Percentiles rank a stretch among this genome's conserved stretches.
Conservation (phyloP, 306 rosid genomes). For the Aeschynomene evenia region DNA sequence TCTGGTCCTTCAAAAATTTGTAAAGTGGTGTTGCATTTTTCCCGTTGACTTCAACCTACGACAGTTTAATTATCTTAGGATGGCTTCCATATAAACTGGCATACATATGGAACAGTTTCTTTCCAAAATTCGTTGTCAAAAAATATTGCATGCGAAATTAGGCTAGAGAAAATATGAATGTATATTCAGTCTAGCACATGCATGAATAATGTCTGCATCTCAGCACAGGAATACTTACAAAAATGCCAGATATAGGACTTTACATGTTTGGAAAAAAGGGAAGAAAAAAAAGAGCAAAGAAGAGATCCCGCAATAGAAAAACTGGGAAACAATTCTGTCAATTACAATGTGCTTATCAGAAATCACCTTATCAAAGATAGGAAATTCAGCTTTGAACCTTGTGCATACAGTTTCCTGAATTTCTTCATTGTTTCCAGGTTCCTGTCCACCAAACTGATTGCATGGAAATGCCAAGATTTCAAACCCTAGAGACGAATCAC, state of each 20-base stretch:
- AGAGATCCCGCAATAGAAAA: not conserved
- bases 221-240: not conserved
- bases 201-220: not conserved
- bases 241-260: not conserved
- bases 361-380: slow-evolving; percentile 83
- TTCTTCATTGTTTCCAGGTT: slow-evolving; percentile 79
- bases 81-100: not conserved
- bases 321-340: not conserved
- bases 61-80: slow-evolving; percentile 18
- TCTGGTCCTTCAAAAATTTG: slow-evolving; percentile 65
- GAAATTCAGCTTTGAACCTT: slow-evolving; percentile 82
- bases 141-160: not conserved
- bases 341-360: slow-evolving; percentile 6
- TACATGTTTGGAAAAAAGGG: not conserved
- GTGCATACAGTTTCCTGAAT: slow-evolving; percentile 78
- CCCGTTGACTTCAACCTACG: slow-evolving; percentile 80
- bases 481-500: slow-evolving; percentile 45
- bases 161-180: slow-evolving; percentile 16
- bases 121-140: slow-evolving; percentile 6
- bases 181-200: not conserved
- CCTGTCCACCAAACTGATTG: slow-evolving; percentile 89
- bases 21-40: slow-evolving; percentile 69
- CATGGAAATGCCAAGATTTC: slow-evolving; percentile 98
- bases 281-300: not conserved
- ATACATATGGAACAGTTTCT: not conserved